phyloP scores from a whole-genome alignment of 2,329 filamentous ascomycete genomes.

The Arachnomyces sp. region DNA sequence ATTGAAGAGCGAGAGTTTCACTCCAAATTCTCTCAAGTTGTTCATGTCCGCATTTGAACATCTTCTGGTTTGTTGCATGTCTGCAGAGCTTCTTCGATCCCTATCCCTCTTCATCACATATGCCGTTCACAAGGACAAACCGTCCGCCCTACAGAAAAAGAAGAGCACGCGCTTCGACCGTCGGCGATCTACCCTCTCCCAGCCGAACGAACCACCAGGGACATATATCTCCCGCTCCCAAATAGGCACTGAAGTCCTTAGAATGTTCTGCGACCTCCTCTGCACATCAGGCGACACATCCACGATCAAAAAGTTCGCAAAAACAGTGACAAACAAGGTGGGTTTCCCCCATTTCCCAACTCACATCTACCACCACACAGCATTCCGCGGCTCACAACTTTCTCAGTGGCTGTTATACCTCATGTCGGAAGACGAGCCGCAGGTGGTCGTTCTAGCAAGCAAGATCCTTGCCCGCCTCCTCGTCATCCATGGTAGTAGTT shows the following conservation, averaged over 20 bases:
- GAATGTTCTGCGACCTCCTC: slow-evolving; percentile 67
- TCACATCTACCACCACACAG: not conserved
- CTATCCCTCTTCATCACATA: slow-evolving; percentile 91
- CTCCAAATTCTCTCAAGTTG: slow-evolving; percentile 60
- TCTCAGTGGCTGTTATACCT: slow-evolving; percentile 81
- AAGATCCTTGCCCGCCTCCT: slow-evolving; percentile 79
- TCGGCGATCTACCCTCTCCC: slow-evolving; percentile 22
- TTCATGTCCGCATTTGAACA: slow-evolving; percentile 73
- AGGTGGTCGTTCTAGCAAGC: slow-evolving; percentile 69
- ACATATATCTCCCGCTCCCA: slow-evolving; percentile 52
- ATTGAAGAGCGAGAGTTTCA: slow-evolving; percentile 74
- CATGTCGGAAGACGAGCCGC: slow-evolving; percentile 74
- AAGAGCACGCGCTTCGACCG: slow-evolving; percentile 34
- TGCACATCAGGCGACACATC: slow-evolving; percentile 61
- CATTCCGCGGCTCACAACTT: slow-evolving; percentile 9
- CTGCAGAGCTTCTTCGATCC: slow-evolving; percentile 74
- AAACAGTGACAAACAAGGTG: slow-evolving; percentile 91
- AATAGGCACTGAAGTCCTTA: slow-evolving; percentile 64
- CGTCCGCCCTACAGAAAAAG: slow-evolving; percentile 35
- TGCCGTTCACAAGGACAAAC: slow-evolving; percentile 61
- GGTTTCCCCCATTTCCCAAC: slow-evolving; percentile 20
- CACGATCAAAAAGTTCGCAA: slow-evolving; percentile 78
- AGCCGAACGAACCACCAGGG: slow-evolving; percentile 32
- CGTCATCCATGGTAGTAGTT: slow-evolving; percentile 69
- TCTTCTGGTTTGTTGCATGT: slow-evolving; percentile 71